Base-by-base conservation (phyloP, 108 stramenopile species). In the Fragilaria radians region DNA sequence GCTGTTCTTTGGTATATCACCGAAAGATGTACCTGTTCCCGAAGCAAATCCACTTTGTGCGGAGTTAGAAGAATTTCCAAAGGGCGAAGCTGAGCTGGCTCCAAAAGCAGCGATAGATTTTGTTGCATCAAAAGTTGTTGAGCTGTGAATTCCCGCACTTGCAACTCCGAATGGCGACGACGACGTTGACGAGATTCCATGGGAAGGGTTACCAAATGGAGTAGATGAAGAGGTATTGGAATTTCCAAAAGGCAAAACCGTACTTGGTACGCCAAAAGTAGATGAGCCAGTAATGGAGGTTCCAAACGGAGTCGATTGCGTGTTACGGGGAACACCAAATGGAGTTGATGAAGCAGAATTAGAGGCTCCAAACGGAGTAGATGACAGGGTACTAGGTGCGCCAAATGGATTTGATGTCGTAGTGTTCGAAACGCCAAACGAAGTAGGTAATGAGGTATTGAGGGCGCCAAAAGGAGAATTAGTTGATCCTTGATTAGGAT, bases 161-260 rank as follows among this genome's bases (percentile, higher is more conserved):
- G 54, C 24, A 56, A 18, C 54, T 23, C 61, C 51, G 31, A 62
- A 52, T 14, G 61, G 50, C 36, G 48, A 49, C 7, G 49, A 47
- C 54, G 47, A 32, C 7, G 59, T 29, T 42, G 52, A 32, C 29
- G 47, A 29, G 54, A 5, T 14, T 19, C 50, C 21, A 5, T n/a
- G n/a, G n/a, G n/a, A n/a, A n/a, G n/a, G n/a, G n/a, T 7, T 67
- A 19, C 74, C 78, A 63, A 74, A 79, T 47, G 78, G 68, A 17
- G 72, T 46, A n/a, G 31, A 32, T 21, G 54, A 9, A 5, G 45
- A 14, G 7, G 14, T 42, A 11, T 7, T 42, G 11, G 11, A 7
- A 42, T 11, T 14, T 14, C 36, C 36, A 14, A n/a, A n/a, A n/a
- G 31, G 28, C 18, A 47, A 9, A 5, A 32, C 11, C 14, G 14